Evolutionary conservation across 73 alveolate species (phyloP), one percentile per base, ranked within the genome.

Genomic region (Paramecium octaurelia): DNA sequence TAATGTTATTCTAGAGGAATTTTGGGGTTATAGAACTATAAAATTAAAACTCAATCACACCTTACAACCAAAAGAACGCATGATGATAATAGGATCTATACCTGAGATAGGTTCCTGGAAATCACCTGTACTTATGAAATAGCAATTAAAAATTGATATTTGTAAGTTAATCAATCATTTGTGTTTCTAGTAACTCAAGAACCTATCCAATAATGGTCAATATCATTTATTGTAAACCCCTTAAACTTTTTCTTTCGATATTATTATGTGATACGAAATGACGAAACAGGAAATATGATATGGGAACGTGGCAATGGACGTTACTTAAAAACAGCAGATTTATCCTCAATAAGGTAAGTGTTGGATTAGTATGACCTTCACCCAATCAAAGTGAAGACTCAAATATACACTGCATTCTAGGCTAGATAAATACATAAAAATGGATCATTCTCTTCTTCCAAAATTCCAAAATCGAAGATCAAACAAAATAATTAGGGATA

Each of bases 261-360:
- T 35, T 80, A 80, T 80, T 80, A 80, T 80, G 91, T 80, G 6
- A 80, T 80, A 3, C 18, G 75, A 27, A 80, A 80, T 35, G 91
- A 80, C 21, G 75, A 80, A 18, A 48, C 70, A 27, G 75, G 75
- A 7, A 24, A 59, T 23, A 80, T 80, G 91, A 48, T 80, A 44
- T 80, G 91, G 91, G 91, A 80, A 48, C 70, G 91, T 0, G 91
- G 91, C 16, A 42, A 42, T 24, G 91, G 91, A 9, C 35, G 91
- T 21, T 21, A 20, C 38, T 24, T 80, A 80, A 80, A 80, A 42
- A 44, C 76, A 14, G 91, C 46, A 64, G 91, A 80, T 80, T 44
- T 80, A 73, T 24, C 48, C 8, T 73, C 87, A 29, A 29, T 73
- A 12, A 73, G 87, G 46, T 40, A 73, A 34, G 87, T 73, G 10